Conservation (phyloP, 192 early-diverging fungal genomes). For the Coemansia nantahalensis region DNA sequence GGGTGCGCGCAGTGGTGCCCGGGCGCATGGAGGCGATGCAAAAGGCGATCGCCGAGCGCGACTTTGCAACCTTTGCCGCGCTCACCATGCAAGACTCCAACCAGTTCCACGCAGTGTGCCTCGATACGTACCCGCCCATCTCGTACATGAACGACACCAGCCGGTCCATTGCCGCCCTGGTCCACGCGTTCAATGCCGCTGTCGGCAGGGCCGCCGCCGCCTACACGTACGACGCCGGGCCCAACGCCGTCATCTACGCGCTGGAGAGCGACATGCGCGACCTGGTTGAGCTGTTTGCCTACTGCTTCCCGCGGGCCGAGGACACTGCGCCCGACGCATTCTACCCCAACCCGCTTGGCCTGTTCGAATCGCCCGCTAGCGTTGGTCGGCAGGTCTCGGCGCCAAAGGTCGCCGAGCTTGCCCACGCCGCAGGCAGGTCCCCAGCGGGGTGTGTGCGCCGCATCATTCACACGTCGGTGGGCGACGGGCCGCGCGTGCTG, state of each 20-base stretch:
- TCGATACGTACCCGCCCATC: constrained; percentile 99
- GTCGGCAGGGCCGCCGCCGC: constrained; percentile 70
- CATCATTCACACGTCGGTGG: constrained; percentile 87
- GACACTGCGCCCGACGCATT: constrained; percentile 29
- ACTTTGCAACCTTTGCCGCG: constrained; percentile 92
- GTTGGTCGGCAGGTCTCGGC: constrained; percentile 33
- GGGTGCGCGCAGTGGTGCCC: constrained; percentile 85
- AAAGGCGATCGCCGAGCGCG: constrained; percentile 72
- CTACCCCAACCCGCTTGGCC: constrained; percentile 60
- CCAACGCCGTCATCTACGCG: constrained; percentile 97
- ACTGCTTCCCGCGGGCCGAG: constrained; percentile 75
- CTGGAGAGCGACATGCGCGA: constrained; percentile 76
- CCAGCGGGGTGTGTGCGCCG: constrained; percentile 73
- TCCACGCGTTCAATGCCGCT: constrained; percentile 79
- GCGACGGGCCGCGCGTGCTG: constrained; percentile 87
- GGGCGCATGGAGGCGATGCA: constrained; percentile 86
- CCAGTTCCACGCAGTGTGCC: constrained; percentile 98
- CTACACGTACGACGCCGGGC: constrained; percentile 99
- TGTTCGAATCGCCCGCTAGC: constrained; percentile 56
- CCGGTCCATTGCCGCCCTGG: constrained; percentile 76
- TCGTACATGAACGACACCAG: constrained; percentile 97
- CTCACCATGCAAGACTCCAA: constrained; percentile 98
- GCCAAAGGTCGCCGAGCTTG: constrained; percentile 26
- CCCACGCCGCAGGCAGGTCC: constrained; percentile 43
- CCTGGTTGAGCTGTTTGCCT: constrained; percentile 78